These are phyloP conservation scores for Hymenochaete sp. DNA, from an alignment of 1,284 basidiomycete species.

Conservation along the genomic window DNA sequence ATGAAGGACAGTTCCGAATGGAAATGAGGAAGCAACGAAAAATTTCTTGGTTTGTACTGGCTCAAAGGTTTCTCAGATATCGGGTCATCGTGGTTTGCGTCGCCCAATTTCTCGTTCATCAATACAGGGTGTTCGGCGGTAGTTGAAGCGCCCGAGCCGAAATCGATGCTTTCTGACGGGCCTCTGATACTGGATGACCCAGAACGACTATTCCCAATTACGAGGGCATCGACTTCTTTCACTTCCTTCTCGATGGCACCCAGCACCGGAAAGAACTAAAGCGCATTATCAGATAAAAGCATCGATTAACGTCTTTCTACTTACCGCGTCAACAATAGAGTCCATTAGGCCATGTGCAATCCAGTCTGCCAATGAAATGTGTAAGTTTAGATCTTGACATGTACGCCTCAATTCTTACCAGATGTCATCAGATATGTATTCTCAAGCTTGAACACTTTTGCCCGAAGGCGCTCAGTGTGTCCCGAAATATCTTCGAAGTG, in stretches of 20 bases:
- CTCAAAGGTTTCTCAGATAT: constrained; percentile 5
- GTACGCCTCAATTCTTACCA: constrained; percentile 35
- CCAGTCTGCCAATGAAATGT: constrained; percentile 56
- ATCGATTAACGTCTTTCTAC: not conserved
- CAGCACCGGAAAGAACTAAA: constrained; percentile 74
- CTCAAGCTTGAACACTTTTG: constrained; percentile 53
- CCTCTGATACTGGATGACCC: no score
- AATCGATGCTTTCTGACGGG: not conserved
- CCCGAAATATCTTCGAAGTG: constrained; percentile 90
- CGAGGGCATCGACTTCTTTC: constrained; percentile 66
- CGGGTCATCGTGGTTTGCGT: not conserved
- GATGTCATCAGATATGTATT: constrained; percentile 59
- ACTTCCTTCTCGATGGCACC: constrained; percentile 81
- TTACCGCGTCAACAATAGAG: constrained; percentile 78
- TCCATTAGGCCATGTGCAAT: constrained; percentile 91
- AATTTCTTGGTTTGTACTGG: not conserved
- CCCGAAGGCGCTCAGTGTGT: constrained; percentile 74
- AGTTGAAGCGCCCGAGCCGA: no score
- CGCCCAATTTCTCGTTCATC: not conserved
- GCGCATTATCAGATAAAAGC: not conserved
- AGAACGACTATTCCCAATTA: constrained; percentile 39
- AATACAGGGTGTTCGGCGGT: no score
- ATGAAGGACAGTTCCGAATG: not conserved
- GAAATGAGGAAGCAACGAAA: no score
- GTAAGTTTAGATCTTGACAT: constrained; percentile 2